Evolutionary conservation across 192 early-diverging fungal genomes (phyloP), one percentile per base, ranked within the genome.

Genomic region (Haplosporangium gracile): DNA sequence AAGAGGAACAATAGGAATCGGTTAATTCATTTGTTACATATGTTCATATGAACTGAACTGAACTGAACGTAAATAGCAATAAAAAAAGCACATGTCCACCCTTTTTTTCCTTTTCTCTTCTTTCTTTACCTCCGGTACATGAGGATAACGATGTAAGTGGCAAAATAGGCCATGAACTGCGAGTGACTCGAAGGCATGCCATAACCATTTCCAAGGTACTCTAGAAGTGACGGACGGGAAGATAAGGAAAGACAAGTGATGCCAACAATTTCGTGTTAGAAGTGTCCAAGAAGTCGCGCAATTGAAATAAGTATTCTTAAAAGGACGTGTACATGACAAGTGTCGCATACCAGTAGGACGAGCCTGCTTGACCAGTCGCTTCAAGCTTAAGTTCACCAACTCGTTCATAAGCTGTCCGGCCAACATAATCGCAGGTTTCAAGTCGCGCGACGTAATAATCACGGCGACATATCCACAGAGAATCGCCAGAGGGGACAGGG

Each of bases 111-210:
- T 10, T 81, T 11, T 45, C 24, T 20, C 9, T 81, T 7, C 15
- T 3, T 38, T 3, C 22, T 36, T 76, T 87, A 93, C 92, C 89
- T 82, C 47, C 60, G 70, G 53, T 89, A 83, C 36, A 92, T 77
- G 69, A 95, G 91, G 22, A 97, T 80, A 24, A 90, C 71, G 0
- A 82, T 69, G 78, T 92, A 95, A 0, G 87, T 87, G 10, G 93
- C 90, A 88, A 96, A 97, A 83, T 90, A 97, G 45, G 91, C 90
- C 80, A 96, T 94, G 80, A 96, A 96, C 77, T 97, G 95, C 13
- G 95, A 80, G 82, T 97, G 96, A 42, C 91, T 93, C 11, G 94
- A 95, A 13, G 96, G 96, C 96, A 97, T 97, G 7, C 95, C 96
- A 83, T 97, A 96, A 10, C 94, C 95, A 20, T 88, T 87, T 4